A percentile compares a stretch with the other conserved stretches of the same genome.
These are phyloP conservation scores for Colletotrichum plurivorum DNA, from an alignment of 2,329 filamentous ascomycete species.

Conservation along the genomic window DNA sequence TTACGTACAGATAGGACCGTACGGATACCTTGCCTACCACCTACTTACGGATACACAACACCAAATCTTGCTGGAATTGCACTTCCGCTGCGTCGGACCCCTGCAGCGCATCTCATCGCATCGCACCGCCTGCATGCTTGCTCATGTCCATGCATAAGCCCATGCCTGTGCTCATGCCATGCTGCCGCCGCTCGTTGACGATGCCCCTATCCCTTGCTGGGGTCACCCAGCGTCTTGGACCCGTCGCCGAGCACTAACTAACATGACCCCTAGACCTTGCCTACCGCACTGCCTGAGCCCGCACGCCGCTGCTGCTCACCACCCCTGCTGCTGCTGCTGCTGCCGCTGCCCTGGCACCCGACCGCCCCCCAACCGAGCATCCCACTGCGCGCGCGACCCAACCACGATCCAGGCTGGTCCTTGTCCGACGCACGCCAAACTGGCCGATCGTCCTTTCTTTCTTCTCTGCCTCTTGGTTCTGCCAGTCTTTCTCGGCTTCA, in stretches of 20 bases:
- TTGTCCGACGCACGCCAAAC: constrained; percentile 32
- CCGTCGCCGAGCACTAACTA: not conserved
- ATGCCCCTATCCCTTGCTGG: constrained; percentile 24
- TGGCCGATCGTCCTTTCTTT: constrained; percentile 27
- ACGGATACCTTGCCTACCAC: too few species aligned
- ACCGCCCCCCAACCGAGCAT: constrained; percentile 18
- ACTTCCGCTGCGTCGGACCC: too few species aligned
- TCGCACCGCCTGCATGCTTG: not conserved
- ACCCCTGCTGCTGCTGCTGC: too few species aligned
- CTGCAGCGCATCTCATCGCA: not conserved
- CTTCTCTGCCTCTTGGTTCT: not conserved
- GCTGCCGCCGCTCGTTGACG: not conserved
- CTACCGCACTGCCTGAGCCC: too few species aligned
- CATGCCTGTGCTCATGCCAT: not conserved
- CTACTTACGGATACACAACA: too few species aligned
- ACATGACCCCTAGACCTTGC: too few species aligned
- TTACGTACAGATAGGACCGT: not conserved
- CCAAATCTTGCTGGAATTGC: too few species aligned
- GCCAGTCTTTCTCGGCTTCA: not conserved
- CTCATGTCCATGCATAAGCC: not conserved
- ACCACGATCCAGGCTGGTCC: not conserved
- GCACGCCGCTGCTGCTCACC: not conserved
- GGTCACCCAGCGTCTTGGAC: constrained; percentile 27
- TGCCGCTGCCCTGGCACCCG: not conserved
- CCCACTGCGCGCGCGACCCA: not conserved